These are phyloP conservation scores for Ceratobasidium sp. DNA, from an alignment of 1,284 basidiomycete genomes.

Conservation along the genomic window DNA sequence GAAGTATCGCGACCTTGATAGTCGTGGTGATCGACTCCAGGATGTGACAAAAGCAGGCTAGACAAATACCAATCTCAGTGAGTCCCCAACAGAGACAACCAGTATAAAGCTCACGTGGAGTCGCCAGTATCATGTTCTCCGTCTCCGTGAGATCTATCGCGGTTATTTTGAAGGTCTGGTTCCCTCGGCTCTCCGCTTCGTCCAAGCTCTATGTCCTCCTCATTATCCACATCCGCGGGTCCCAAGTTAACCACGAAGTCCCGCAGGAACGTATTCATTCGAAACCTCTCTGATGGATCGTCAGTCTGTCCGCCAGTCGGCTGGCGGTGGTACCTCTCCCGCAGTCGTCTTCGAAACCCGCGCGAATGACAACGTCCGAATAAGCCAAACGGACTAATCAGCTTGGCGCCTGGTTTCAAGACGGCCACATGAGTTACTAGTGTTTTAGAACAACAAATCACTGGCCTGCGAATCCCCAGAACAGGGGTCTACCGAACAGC, in stretches of 20 bases:
- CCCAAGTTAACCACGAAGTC: conserved; percentile 28
- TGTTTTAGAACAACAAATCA: background rate
- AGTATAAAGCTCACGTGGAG: too few species aligned
- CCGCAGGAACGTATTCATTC: background rate
- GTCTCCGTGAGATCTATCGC: too few species aligned
- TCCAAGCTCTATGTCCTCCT: too few species aligned
- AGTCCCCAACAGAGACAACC: too few species aligned
- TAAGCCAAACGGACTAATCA: conserved; percentile 18
- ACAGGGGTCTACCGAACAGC: conserved; percentile 19
- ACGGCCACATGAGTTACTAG: too few species aligned
- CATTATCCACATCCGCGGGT: conserved; percentile 13
- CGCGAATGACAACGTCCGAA: conserved; percentile 1
- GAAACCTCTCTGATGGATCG: background rate
- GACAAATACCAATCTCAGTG: too few species aligned
- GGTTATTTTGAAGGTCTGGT: too few species aligned
- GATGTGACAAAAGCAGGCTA: too few species aligned
- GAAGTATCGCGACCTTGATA: too few species aligned
- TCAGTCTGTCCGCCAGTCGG: background rate
- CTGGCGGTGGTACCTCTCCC: background rate
- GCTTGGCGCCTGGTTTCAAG: background rate
- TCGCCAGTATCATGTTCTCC: too few species aligned
- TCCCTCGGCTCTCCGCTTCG: too few species aligned
- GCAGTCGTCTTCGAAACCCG: background rate
- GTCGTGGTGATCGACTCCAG: too few species aligned
- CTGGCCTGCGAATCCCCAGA: conserved; percentile 21